A percentile compares a stretch with the other conserved stretches of the same genome.
phyloP scores from a whole-genome alignment of 2,329 filamentous ascomycete species.

The Seiridium unicorne region DNA sequence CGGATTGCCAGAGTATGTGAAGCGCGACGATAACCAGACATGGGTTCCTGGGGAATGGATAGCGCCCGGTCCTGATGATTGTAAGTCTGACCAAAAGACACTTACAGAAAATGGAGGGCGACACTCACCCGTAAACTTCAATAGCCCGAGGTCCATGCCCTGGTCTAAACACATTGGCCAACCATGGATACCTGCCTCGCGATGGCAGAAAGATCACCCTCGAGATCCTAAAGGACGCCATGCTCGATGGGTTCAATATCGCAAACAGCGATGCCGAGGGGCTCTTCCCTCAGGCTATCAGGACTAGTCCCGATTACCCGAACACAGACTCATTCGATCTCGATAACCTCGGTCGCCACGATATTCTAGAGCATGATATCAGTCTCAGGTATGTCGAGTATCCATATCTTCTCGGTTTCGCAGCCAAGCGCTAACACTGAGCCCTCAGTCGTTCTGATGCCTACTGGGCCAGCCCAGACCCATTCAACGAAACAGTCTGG shows the following conservation, averaged over 20 bases:
- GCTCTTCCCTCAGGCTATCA: conserved; percentile 11
- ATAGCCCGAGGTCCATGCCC: conserved; percentile 22
- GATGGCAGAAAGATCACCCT: conserved; percentile 18
- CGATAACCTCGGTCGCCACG: conserved; percentile 15
- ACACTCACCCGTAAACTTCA: not conserved
- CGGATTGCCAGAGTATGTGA: not conserved
- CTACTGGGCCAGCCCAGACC: conserved; percentile 14
- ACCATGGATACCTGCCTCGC: conserved; percentile 25
- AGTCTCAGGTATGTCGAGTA: conserved; percentile 14
- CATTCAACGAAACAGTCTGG: conserved; percentile 16
- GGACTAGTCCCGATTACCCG: conserved; percentile 13
- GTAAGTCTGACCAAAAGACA: not conserved
- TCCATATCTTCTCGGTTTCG: too few relatives aligned
- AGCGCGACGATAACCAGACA: not conserved
- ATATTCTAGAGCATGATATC: conserved; percentile 20
- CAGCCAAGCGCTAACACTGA: not conserved
- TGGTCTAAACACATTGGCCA: conserved; percentile 26
- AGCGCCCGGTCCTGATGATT: not conserved
- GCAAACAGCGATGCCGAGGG: not conserved
- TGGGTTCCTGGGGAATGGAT: not conserved
- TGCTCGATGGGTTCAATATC: conserved; percentile 13
- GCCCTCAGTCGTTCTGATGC: conserved; percentile 12
- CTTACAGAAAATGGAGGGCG: too few relatives aligned
- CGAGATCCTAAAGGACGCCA: conserved; percentile 13
- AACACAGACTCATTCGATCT: conserved; percentile 16